These are phyloP conservation scores for Podospora pseudoanserina DNA, from an alignment of 495 filamentous ascomycete species.

Conservation along the genomic window DNA sequence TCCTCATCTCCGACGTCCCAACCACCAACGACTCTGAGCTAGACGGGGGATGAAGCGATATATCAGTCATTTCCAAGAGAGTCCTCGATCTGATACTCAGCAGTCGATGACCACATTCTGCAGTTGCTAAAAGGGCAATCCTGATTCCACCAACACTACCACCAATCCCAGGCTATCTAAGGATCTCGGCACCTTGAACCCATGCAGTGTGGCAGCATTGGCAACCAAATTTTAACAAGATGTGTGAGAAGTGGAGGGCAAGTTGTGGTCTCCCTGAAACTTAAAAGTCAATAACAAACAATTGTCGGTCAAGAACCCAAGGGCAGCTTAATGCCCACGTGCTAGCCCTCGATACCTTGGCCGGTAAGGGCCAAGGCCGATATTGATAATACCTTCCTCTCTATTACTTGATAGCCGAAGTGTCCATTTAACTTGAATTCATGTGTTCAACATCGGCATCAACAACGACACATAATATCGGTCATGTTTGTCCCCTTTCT, in stretches of 20 bases:
- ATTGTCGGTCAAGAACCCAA: background rate
- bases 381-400: background rate
- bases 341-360: background rate
- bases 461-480: too few relatives aligned
- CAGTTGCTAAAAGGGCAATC: background rate
- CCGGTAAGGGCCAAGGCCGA: background rate
- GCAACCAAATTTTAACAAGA: conserved; percentile 7
- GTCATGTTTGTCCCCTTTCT: too few relatives aligned
- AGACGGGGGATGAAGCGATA: background rate
- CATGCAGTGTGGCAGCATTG: background rate
- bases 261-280: background rate
- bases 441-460: too few relatives aligned
- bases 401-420: too few relatives aligned
- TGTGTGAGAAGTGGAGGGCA: background rate
- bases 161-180: background rate
- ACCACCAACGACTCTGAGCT: background rate
- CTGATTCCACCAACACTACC: background rate
- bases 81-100: background rate
- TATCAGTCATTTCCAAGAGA: background rate
- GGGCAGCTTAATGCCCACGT: background rate
- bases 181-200: background rate
- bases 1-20: background rate
- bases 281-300: background rate
- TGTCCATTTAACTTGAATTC: too few relatives aligned
- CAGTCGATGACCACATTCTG: conserved; percentile 3